A percentile compares a stretch with the other conserved stretches of the same genome.
Conservation (phyloP, 345 rosid species). For the Excoecaria cochinchinensis region DNA sequence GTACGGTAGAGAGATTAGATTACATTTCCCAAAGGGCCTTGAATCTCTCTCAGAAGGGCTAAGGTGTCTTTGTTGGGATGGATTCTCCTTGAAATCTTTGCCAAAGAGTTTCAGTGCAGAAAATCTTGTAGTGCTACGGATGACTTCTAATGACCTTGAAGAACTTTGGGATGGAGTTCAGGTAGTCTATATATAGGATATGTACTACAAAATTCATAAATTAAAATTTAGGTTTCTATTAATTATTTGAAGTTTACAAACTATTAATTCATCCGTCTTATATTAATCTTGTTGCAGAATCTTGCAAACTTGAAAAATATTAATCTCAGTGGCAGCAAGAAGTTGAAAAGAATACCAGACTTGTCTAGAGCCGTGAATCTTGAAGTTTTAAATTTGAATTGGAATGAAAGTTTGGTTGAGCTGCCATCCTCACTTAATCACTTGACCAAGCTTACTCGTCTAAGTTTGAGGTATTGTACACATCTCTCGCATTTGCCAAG, state of each 20-base stretch:
- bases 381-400: not conserved
- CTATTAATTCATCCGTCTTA: not conserved
- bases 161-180: not conserved
- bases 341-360: constrained; percentile 6
- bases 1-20: not conserved
- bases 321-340: not conserved
- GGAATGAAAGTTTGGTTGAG: not conserved
- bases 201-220: too few species aligned
- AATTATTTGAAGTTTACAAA: not conserved
- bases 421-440: not conserved
- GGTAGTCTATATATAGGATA: not conserved
- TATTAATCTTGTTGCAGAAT: not conserved
- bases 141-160: not conserved
- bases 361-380: not conserved
- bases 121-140: not conserved
- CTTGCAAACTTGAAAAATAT: constrained; percentile 12
- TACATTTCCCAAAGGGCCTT: not conserved
- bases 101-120: not conserved
- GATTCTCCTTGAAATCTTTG: constrained; percentile 1
- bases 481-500: not conserved
- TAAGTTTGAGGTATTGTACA: not conserved
- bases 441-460: not conserved
- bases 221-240: not conserved
- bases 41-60: not conserved
- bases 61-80: not conserved